Evolutionary conservation across 805 yeast genomes (phyloP), one percentile per base, ranked within the genome.

Genomic region (Metschnikowia kunwiensis): DNA sequence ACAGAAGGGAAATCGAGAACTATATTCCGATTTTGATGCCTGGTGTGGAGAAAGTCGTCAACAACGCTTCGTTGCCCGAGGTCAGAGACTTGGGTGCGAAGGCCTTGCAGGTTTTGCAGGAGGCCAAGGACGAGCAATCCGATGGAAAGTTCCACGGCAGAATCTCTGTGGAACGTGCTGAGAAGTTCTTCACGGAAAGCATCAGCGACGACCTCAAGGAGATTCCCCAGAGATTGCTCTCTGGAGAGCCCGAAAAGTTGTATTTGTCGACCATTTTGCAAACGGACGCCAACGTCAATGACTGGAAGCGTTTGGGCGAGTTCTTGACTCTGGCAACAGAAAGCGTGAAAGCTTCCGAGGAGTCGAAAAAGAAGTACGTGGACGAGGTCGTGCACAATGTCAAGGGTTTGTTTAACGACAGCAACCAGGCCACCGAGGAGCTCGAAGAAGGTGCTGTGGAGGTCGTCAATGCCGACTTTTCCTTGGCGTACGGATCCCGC

Each of bases 401-500:
- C 47, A 75, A 79, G 67, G 61, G 60, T 20, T 63, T 76, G 57
- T 76, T 72, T 73, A 68, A 74, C 46, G 55, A 57, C 10, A 55
- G 56, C 22, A 72, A 72, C 30, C 72, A 65, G 21, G 39, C 39
- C 14, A 75, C 78, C 15, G 76, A 70, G 34, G 82, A 75, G 27
- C 77, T 77, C 42, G 75, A 70, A 14, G 85, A 80, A 25, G 96
- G 87, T 29, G 97, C 95, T 42, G 67, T 88, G 44, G 95, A 84
- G 57, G 83, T 93, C 55, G 97, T 89, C 47, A 88, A 93, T 61
- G 82, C 97, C 23, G 93, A 86, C 57, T 91, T 91, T 64, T 93
- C 97, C 0, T 71, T 91, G 49, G 98, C 98, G 24, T 93, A 93
- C 59, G 98, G 98, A 65, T 86, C 96, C 18, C 80, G 97, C 67